Percentiles rank a stretch among this genome's conserved stretches.
Evolutionary conservation across 108 stramenopile species (phyloP).

Genomic region (Cyclotella atomus): DNA sequence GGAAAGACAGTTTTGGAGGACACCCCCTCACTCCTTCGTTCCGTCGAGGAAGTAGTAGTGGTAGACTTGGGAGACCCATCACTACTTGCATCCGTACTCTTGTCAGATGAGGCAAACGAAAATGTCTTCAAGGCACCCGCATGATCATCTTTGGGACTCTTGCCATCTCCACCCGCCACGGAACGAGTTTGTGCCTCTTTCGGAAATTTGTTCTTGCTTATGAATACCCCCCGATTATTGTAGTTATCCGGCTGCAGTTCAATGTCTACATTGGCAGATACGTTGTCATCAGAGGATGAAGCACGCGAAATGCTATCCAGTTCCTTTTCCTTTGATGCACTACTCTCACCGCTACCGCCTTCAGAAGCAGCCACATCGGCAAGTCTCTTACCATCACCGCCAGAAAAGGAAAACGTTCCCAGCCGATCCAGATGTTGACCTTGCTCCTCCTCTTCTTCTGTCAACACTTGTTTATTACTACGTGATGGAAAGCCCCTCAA

Average conservation of each 20-base stretch:
- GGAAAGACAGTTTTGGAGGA: not conserved
- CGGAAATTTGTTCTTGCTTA: conserved; percentile 8
- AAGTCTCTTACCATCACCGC: not conserved
- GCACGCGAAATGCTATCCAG: not conserved
- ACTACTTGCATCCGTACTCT: not conserved
- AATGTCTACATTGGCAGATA: not conserved
- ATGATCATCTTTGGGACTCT: conserved; percentile 8
- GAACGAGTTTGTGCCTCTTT: not conserved
- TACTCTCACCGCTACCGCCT: not conserved
- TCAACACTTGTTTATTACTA: not conserved
- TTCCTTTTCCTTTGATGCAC: not conserved
- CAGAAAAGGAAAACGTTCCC: conserved; percentile 1
- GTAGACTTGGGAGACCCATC: not conserved
- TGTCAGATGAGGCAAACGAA: conserved; percentile 25
- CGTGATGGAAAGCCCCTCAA: not conserved
- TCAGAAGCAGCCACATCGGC: not conserved
- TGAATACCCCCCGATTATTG: conserved; percentile 3
- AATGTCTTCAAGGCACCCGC: conserved; percentile 13
- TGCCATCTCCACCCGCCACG: not conserved
- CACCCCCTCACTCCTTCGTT: not conserved
- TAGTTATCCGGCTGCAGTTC: conserved; percentile 13
- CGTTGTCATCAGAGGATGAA: not conserved
- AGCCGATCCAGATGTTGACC: conserved; percentile 11
- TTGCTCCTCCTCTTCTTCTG: not conserved
- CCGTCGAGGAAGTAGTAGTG: not conserved